phyloP scores from a whole-genome alignment of 2,329 filamentous ascomycete species.

The Phoma herbarum region DNA sequence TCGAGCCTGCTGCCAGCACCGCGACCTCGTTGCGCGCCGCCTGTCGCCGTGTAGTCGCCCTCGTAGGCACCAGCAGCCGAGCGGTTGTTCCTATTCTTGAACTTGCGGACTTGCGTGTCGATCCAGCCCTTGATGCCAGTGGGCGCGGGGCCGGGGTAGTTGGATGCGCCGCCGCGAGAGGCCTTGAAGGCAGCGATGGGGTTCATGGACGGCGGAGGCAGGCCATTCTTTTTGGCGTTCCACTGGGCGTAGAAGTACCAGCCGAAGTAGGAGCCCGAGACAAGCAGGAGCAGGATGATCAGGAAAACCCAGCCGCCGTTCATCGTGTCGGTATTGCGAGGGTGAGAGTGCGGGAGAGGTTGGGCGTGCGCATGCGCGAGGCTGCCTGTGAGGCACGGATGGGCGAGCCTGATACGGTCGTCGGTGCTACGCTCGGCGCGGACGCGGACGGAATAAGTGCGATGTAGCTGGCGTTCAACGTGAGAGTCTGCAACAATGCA shows the following conservation, averaged over 20 bases:
- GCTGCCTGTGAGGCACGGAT: slow-evolving; percentile 20
- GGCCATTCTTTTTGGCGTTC: slow-evolving; percentile 76
- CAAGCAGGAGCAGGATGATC: slow-evolving; percentile 74
- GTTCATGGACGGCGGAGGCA: slow-evolving; percentile 75
- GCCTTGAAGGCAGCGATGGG: slow-evolving; percentile 75
- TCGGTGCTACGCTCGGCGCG: slow-evolving; percentile 21
- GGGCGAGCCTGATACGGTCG: slow-evolving; percentile 8
- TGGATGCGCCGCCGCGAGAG: slow-evolving; percentile 43
- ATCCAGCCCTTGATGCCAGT: slow-evolving; percentile 77
- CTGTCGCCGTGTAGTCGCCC: slow-evolving; percentile 61
- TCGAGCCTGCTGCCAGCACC: slow-evolving; percentile 70
- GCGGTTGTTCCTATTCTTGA: slow-evolving; percentile 73
- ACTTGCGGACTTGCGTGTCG: slow-evolving; percentile 68
- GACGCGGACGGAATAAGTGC: slow-evolving; percentile 15
- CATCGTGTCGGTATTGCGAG: slow-evolving; percentile 40
- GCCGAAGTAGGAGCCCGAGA: slow-evolving; percentile 66
- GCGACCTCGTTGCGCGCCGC: slow-evolving; percentile 48
- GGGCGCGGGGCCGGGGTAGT: slow-evolving; percentile 62
- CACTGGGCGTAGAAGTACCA: slow-evolving; percentile 78
- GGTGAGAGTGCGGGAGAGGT: slow-evolving; percentile 19
- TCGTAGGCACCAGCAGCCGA: slow-evolving; percentile 77
- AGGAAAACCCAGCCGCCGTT: slow-evolving; percentile 66
- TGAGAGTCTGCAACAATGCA: not conserved
- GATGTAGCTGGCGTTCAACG: not conserved
- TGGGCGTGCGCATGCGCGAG: slow-evolving; percentile 27